A percentile compares a stretch with the other conserved stretches of the same genome.
Evolutionary conservation across 108 stramenopile genomes (phyloP).

Genomic region (Skeletonema tropicum): DNA sequence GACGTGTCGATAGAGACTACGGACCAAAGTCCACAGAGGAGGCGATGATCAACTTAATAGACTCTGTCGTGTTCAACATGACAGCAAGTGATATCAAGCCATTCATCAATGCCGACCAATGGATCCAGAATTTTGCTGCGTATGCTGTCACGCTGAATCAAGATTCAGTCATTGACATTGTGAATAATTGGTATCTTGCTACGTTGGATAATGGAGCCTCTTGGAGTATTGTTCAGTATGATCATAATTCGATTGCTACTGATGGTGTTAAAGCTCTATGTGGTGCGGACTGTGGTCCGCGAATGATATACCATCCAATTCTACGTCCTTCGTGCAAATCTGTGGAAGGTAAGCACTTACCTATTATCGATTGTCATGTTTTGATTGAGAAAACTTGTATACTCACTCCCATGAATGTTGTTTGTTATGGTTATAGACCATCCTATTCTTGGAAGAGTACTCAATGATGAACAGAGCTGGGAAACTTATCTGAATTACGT

Average conservation of each 20-base stretch:
- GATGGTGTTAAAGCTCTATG: background rate
- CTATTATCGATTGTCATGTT: too few species aligned
- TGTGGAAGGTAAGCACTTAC: conserved; percentile 15
- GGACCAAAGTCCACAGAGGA: background rate
- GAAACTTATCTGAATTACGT: conserved; percentile 11
- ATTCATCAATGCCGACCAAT: conserved; percentile 21
- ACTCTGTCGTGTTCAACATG: conserved; percentile 6
- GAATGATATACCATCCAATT: conserved; percentile 7
- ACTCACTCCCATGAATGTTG: background rate
- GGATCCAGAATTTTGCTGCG: conserved; percentile 16
- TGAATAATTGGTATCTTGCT: conserved; percentile 16
- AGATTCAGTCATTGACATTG: conserved; percentile 15
- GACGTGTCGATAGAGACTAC: background rate
- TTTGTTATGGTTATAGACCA: background rate
- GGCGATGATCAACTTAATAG: background rate
- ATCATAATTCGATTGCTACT: conserved; percentile 16
- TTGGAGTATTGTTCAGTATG: conserved; percentile 27
- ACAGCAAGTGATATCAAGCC: background rate
- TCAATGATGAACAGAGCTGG: conserved; percentile 10
- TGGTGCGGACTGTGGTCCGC: background rate
- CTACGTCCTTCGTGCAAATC: conserved; percentile 8
- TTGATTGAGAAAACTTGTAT: background rate
- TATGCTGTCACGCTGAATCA: conserved; percentile 17
- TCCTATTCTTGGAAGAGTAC: conserved; percentile 4
- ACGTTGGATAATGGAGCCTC: conserved; percentile 13